Base-by-base conservation (phyloP, 2,329 filamentous ascomycete species). In the Penicillium sp. region DNA sequence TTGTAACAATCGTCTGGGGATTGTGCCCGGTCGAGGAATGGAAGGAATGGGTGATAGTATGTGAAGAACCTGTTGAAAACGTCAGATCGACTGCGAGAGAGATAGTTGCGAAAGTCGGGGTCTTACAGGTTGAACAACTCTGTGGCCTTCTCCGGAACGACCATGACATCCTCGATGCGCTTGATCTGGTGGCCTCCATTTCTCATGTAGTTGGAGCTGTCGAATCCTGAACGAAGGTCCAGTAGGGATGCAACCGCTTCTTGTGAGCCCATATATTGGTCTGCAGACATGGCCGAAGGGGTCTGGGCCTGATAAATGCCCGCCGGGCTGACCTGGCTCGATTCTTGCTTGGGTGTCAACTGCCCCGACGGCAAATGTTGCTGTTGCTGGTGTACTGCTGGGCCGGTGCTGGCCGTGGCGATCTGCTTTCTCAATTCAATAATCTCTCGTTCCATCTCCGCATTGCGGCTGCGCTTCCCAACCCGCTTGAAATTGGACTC, bases 401-500 rank as follows among this genome's bases (percentile, higher is more conserved):
- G 54, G 27, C 52, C 51, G 11, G 63, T 48, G 43, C 59, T 65
- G 6, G 64, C 62, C 45, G 63, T 67, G 9, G 73, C 75, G 46
- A 79, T 72, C 57, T 79, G 74, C 63, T 73, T 76, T 45, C 77
- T 68, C 43, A 81, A 64, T 59, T 79, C 76, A 30, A 78, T 70
- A 33, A 81, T 79, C 60, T 83, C 72, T 71, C 81, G 70, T 77
- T 84, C 77, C 85, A 85, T 78, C 71, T 82, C 75, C 67, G 83
- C 81, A 79, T 86, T 77, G 74, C 84, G 74, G 57, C 83, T 86
- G 51, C 84, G 78, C 72, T 87, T 87, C 43, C 83, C 84, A 30
- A 87, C 74, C 54, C 85, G 80, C 72, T 85, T 87, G 74, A 87
- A 88, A 69, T 84, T 84, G 55, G 82, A 81, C 63, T 87, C 83